phyloP scores from a whole-genome alignment of 2,329 filamentous ascomycete genomes.

The Aureobasidium pullulans region DNA sequence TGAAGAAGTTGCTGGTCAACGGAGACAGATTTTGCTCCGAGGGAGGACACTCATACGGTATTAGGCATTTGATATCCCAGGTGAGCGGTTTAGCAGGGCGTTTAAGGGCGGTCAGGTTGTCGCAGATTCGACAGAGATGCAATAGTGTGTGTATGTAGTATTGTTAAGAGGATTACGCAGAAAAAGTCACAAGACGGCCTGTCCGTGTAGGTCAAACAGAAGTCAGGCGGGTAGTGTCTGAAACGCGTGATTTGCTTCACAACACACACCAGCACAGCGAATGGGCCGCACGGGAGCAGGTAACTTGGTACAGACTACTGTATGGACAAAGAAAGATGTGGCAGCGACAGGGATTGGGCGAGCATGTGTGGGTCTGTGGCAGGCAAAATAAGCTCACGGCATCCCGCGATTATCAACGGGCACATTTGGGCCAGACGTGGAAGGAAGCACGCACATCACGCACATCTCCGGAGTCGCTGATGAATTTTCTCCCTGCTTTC shows the following conservation, averaged over 20 bases:
- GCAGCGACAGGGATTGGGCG: not conserved
- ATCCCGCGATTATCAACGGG: not conserved
- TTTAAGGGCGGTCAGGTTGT: not conserved
- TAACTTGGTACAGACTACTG: too few relatives aligned
- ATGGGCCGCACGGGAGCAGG: too few relatives aligned
- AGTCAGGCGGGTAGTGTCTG: too few relatives aligned
- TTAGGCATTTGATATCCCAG: not conserved
- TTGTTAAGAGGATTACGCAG: not conserved
- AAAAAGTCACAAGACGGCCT: too few relatives aligned
- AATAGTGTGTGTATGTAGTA: not conserved
- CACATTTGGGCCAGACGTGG: not conserved
- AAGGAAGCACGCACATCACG: not conserved
- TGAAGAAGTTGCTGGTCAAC: conserved; percentile 7
- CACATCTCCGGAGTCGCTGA: not conserved
- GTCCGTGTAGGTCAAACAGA: too few relatives aligned
- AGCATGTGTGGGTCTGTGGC: not conserved
- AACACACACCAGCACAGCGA: too few relatives aligned
- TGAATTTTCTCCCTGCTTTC: not conserved
- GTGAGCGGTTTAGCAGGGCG: conserved; percentile 1
- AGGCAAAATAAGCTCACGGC: conserved; percentile 1
- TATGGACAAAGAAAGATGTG: too few relatives aligned
- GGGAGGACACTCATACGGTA: not conserved
- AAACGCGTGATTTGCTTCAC: too few relatives aligned
- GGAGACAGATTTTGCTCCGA: not conserved
- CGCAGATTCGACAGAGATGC: not conserved